These are phyloP conservation scores for Aechmea fasciata DNA, from an alignment of 176 grass and related monocot species.

Conservation along the genomic window DNA sequence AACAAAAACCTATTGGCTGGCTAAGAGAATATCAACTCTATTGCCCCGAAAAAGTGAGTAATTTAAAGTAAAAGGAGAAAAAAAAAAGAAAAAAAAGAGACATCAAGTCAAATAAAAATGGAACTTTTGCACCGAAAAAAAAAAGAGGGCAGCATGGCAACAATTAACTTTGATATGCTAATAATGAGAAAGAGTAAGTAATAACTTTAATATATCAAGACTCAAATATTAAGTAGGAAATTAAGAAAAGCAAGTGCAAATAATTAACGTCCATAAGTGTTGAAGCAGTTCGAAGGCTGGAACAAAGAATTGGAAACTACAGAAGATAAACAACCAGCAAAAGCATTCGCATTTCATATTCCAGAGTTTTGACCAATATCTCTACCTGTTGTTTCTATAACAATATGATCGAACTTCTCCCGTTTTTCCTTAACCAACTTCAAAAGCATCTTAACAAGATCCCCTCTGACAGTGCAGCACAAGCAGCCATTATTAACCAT, in stretches of 20 bases:
- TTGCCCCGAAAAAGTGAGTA: too few relatives aligned
- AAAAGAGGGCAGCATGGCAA: too few relatives aligned
- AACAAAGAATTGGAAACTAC: neutral
- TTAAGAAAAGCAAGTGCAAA: neutral
- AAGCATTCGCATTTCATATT: neutral
- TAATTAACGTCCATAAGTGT: neutral
- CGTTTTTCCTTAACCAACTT: conserved; percentile 49
- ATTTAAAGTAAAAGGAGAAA: too few relatives aligned
- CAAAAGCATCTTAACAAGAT: conserved; percentile 69
- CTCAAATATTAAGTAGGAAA: neutral
- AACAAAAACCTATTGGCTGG: too few relatives aligned
- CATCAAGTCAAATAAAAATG: too few relatives aligned
- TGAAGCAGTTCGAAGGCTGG: neutral
- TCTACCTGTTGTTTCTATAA: conserved; percentile 66
- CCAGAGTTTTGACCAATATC: neutral
- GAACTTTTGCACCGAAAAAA: too few relatives aligned
- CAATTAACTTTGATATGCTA: too few relatives aligned
- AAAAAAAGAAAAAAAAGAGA: too few relatives aligned
- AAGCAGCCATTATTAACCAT: conserved; percentile 77
- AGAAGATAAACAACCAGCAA: neutral
- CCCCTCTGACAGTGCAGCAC: conserved; percentile 66
- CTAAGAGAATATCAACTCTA: too few relatives aligned
- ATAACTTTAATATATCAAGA: too few relatives aligned
- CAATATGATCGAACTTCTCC: conserved; percentile 64
- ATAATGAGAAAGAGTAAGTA: too few relatives aligned